Base-by-base conservation (phyloP, 345 rosid genomes). In the Microthlaspi erraticum region DNA sequence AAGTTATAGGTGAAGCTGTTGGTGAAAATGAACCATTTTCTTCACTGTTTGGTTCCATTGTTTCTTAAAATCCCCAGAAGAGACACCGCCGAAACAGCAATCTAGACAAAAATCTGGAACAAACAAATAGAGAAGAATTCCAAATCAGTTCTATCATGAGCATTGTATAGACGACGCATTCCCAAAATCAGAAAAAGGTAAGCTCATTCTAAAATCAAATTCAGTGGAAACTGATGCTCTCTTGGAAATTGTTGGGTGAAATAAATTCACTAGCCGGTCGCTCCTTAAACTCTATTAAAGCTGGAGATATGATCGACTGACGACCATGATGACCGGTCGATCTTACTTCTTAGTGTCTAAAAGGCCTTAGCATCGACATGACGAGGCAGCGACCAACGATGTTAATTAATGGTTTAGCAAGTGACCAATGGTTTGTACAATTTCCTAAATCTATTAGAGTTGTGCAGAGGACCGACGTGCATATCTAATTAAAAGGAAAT, bases 21-120 rank as follows among this genome's bases (percentile, higher is more conserved):
- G n/a, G n/a, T 58, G 76, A 53, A 58, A 82, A 76, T 19, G 78
- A 59, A 6, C 45, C 63, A 44, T 71, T 77, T 70, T 87, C 89
- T 54, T 87, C 90, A 4, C 62, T 55, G 41, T 83, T 88, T n/a
- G 82, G 76, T 33, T 73, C 89, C 98, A 93, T 93, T 93, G 67
- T 61, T 53, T 58, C 78, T 84, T 74, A 12, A 29, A 49, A 57
- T 18, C n/a, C n/a, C n/a, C n/a, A n/a, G 2, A 50, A n/a, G 5
- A 65, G 3, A 31, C 52, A 65, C 71, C 16, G 52, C 45, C 59
- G 38, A 57, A 48, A 48, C 45, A 57, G 29, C 72, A 74, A 66
- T 10, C 46, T 32, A 39, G 51, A 37, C 7, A 18, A 31, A 20
- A 32, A 48, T 11, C 70, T 63, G 56, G 46, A 71, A 62, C 46